Evolutionary conservation across 2,329 filamentous ascomycete species (phyloP).

Genomic region (Pseudopithomyces maydicus): DNA sequence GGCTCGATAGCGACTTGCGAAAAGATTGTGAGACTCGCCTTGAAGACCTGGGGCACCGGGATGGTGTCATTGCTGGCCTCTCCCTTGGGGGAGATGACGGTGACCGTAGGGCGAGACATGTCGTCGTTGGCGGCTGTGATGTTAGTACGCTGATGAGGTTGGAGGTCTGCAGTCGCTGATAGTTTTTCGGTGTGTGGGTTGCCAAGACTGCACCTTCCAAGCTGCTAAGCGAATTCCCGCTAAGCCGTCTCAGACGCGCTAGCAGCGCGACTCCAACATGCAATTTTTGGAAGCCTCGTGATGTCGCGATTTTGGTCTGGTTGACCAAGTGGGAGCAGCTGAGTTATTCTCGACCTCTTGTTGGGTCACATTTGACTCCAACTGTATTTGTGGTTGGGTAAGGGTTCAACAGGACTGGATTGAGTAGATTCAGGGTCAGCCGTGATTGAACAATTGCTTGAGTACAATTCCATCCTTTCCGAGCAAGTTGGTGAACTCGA

Average conservation of each 20-base stretch:
- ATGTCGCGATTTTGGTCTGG: too few relatives aligned
- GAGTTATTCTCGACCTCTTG: too few relatives aligned
- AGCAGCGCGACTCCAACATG: background rate
- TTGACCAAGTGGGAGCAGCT: too few relatives aligned
- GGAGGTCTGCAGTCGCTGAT: conserved; percentile 1
- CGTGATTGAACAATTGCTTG: too few relatives aligned
- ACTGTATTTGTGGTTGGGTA: too few relatives aligned
- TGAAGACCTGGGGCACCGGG: conserved; percentile 96
- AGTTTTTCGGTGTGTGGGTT: conserved; percentile 1
- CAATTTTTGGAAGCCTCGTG: too few relatives aligned
- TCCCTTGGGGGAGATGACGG: conserved; percentile 96
- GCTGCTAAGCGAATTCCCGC: conserved; percentile 6
- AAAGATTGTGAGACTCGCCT: conserved; percentile 45
- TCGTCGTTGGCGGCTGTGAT: conserved; percentile 27
- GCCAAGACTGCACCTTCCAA: conserved; percentile 3
- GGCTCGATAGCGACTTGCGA: conserved; percentile 8
- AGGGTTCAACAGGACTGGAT: too few relatives aligned
- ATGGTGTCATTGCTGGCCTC: conserved; percentile 85
- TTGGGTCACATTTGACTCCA: too few relatives aligned
- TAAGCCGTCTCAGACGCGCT: background rate
- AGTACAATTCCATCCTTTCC: too few relatives aligned
- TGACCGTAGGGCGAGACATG: conserved; percentile 94
- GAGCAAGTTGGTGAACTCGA: too few relatives aligned
- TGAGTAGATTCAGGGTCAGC: too few relatives aligned
- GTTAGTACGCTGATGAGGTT: conserved; percentile 30